These are phyloP conservation scores for Debaryomyces robertsiae DNA, from an alignment of 1,139 yeast species.

Conservation along the genomic window DNA sequence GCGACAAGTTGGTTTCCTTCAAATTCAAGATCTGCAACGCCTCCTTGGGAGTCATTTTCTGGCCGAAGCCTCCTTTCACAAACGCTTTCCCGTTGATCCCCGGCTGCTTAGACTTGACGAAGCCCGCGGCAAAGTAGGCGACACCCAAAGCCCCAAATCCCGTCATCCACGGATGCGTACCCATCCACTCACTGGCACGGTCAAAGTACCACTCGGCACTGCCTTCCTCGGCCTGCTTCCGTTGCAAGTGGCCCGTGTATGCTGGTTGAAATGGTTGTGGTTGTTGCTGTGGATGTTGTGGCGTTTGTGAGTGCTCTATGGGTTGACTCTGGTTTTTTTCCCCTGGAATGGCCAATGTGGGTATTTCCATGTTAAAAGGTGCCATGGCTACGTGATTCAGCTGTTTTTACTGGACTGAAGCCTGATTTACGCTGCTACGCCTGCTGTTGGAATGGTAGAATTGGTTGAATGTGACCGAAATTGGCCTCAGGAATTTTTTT, in stretches of 20 bases:
- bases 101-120: conserved; percentile 69
- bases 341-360: conserved; percentile 63
- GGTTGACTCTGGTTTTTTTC: conserved; percentile 32
- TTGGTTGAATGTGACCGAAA: background rate
- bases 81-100: conserved; percentile 74
- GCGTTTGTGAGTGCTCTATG: conserved; percentile 15
- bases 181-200: conserved; percentile 60
- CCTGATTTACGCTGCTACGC: no score
- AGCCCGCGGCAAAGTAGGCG: conserved; percentile 68
- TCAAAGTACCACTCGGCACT: conserved; percentile 70
- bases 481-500: background rate
- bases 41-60: conserved; percentile 87
- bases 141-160: conserved; percentile 70
- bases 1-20: conserved; percentile 75
- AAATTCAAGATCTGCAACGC: conserved; percentile 87
- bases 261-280: conserved; percentile 24
- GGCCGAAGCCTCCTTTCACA: conserved; percentile 84
- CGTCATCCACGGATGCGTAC: conserved; percentile 76
- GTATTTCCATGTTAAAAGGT: conserved; percentile 48
- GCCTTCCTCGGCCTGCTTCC: conserved; percentile 47
- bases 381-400: conserved; percentile 12
- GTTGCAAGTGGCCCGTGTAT: conserved; percentile 47
- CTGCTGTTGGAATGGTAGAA: no score
- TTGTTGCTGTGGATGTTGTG: conserved; percentile 19
- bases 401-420: conserved; percentile 1